Conservation (phyloP, 768 basidiomycete species). For the Kwoniella europaea region DNA sequence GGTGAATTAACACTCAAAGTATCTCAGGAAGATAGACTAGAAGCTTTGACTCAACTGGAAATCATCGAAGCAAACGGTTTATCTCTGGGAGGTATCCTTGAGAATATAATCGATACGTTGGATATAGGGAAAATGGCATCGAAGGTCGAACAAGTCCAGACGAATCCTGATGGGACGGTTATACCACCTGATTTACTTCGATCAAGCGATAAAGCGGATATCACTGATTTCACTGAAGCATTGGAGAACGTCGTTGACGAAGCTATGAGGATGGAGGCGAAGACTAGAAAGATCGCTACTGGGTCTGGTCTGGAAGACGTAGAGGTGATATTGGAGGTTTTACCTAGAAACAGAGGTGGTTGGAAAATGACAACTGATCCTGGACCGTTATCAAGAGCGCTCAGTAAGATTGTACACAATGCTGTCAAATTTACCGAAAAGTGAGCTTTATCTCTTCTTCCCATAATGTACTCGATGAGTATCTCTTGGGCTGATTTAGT, state of each 20-base stretch:
- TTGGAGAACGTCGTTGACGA: conserved; percentile 44
- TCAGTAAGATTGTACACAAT: conserved; percentile 52
- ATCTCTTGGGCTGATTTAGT: too few species aligned
- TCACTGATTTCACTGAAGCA: conserved; percentile 25
- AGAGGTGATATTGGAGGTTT: conserved; percentile 52
- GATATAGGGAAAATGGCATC: conserved; percentile 45
- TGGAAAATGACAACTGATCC: conserved; percentile 47
- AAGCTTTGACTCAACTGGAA: conserved; percentile 43
- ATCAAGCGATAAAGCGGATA: background rate
- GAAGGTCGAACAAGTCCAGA: background rate
- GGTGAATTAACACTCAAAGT: background rate
- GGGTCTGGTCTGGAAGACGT: conserved; percentile 43
- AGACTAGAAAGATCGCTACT: conserved; percentile 36
- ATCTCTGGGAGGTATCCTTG: conserved; percentile 43
- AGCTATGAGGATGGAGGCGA: conserved; percentile 40
- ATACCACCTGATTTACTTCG: conserved; percentile 1
- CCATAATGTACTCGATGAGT: too few species aligned
- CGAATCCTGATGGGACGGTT: background rate
- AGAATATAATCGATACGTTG: conserved; percentile 54
- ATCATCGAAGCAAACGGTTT: conserved; percentile 49
- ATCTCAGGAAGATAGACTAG: conserved; percentile 33
- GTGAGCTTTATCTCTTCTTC: background rate
- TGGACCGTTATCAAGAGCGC: conserved; percentile 43
- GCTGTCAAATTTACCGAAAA: conserved; percentile 50
- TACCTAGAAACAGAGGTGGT: conserved; percentile 47